These are phyloP conservation scores for Quercus lobata DNA, from an alignment of 331 rosid species.

Conservation along the genomic window DNA sequence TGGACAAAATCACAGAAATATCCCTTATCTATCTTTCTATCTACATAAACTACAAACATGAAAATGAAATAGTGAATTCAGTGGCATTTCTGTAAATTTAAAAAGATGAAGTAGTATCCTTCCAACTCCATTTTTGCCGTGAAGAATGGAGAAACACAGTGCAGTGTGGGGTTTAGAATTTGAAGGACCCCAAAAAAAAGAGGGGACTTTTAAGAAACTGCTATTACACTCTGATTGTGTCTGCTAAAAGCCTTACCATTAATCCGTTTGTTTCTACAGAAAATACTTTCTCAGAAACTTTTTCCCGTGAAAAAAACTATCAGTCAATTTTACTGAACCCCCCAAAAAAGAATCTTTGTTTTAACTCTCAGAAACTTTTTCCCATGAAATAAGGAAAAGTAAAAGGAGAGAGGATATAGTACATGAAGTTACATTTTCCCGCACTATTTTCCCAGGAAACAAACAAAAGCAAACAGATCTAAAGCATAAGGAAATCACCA, in stretches of 20 bases:
- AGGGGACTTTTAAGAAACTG: constrained; percentile 1
- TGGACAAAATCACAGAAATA: constrained; percentile 24
- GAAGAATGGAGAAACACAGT: constrained; percentile 40
- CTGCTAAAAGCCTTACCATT: neutral
- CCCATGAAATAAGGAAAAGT: neutral
- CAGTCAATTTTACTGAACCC: neutral
- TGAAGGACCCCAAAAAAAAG: constrained; percentile 14
- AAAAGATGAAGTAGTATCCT: neutral
- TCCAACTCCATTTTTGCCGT: constrained; percentile 64
- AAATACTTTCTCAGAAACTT: neutral
- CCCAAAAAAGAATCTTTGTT: neutral
- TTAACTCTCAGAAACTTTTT: neutral
- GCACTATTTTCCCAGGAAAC: constrained; percentile 14
- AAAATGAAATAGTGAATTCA: neutral
- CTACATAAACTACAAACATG: neutral
- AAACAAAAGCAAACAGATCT: constrained; percentile 26
- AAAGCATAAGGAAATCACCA: neutral
- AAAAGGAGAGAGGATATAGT: neutral
- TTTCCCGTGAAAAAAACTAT: neutral
- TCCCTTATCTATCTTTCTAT: constrained; percentile 5
- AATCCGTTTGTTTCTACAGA: neutral
- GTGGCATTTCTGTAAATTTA: constrained; percentile 24
- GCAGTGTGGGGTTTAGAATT: constrained; percentile 24
- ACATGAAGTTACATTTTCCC: neutral
- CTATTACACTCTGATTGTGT: constrained; percentile 25